Evolutionary conservation across 2,329 filamentous ascomycete genomes (phyloP), one percentile per base, ranked within the genome.

Genomic region (Exserohilum turcica): DNA sequence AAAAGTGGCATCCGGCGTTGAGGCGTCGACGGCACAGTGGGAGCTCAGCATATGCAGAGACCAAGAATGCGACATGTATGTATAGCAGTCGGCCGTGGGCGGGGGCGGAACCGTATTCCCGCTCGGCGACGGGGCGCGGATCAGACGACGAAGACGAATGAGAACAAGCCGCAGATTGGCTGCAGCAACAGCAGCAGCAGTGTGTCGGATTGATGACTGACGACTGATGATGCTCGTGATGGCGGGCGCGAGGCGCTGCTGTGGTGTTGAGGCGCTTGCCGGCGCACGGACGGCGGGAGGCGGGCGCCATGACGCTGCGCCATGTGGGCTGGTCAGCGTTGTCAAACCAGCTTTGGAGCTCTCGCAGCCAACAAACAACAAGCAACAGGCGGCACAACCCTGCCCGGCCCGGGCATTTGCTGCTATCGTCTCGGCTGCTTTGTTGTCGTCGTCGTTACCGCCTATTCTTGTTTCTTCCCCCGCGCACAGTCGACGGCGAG

Each of bases 1-100:
- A 67, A 67, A 69, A 69, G 65, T 60, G 58, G 56, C 50, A 63
- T 59, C 48, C 57, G 68, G 68, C 67, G 67, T 70, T 55, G 60
- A 59, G 57, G 56, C 51, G 51, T 59, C 56, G 55, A 44, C 8
- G 42, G 56, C 42, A 44, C 50, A 53, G 50, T 18, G 61, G 50
- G 47, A 54, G 39, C 49, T 54, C 57, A 60, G 59, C 56, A 55
- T 63, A 40, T 43, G 55, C 52, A 44, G 54, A 24, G 21, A 24
- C 4, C 21, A 56, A 58, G 59, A 53, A 36, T 54, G 55, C 50
- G 59, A 59, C 52, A 63, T 63, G 59, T 53, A 53, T 40, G 59
- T 53, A 53, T 40, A 53, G 33, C 45, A 49, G n/a, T 48, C 45
- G 35, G 29, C 39, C 33, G 29, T 37, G 45, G 35, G 18, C 33